Conservation (phyloP, 805 yeast genomes). For the Yamadazyma ubonensis region DNA sequence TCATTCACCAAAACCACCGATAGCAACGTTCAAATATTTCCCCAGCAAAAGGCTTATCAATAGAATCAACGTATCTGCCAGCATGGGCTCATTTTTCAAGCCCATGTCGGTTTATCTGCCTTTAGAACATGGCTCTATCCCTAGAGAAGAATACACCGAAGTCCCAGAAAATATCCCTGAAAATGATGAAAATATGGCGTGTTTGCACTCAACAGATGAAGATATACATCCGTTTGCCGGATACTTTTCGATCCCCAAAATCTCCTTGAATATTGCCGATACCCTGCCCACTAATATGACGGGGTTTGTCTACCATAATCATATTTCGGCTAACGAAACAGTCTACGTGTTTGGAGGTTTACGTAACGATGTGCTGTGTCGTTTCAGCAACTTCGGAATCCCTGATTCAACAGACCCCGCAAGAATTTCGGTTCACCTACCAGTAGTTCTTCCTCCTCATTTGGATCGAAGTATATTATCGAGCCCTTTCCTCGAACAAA, state of each 20-base stretch:
- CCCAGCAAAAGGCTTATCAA: constrained; percentile 12
- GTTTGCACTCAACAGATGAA: constrained; percentile 10
- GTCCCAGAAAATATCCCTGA: neutral
- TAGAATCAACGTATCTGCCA: constrained; percentile 5
- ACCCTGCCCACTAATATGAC: neutral
- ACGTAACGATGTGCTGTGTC: constrained; percentile 15
- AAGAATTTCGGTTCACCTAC: constrained; percentile 36
- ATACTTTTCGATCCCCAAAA: constrained; percentile 25
- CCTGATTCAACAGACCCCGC: constrained; percentile 29
- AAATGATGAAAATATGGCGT: constrained; percentile 3
- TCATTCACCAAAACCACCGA: constrained; percentile 29
- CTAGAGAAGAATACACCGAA: neutral
- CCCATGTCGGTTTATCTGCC: constrained; percentile 27
- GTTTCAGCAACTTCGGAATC: constrained; percentile 29
- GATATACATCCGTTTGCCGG: constrained; percentile 26
- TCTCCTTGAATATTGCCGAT: constrained; percentile 13
- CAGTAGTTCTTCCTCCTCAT: constrained; percentile 40
- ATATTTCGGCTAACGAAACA: constrained; percentile 27
- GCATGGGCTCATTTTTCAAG: constrained; percentile 12
- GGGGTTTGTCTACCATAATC: constrained; percentile 30
- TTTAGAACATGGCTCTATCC: constrained; percentile 16
- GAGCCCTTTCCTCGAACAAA: constrained; percentile 46
- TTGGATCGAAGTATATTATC: constrained; percentile 34
- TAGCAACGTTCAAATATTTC: constrained; percentile 25
- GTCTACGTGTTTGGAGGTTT: constrained; percentile 42